Evolutionary conservation across 306 rosid species (phyloP).

Genomic region (Castanea mollissima): DNA sequence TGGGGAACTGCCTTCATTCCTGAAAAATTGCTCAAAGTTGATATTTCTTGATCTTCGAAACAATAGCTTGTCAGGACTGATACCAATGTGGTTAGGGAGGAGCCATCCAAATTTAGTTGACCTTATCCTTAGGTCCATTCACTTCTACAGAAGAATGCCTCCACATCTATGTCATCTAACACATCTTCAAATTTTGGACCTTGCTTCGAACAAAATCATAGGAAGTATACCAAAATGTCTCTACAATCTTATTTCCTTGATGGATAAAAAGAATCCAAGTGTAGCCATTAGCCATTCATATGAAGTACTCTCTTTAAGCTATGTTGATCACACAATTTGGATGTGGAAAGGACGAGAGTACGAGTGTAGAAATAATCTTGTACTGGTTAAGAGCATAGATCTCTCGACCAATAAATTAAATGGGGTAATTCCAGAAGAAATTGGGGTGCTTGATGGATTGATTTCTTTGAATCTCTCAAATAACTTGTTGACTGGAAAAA

Average conservation of each 20-base stretch:
- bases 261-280: no score
- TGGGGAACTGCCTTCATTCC: neutral
- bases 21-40: neutral
- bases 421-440: neutral
- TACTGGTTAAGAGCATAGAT: constrained; percentile 1
- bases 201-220: neutral
- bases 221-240: neutral
- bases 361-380: neutral
- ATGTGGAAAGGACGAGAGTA: constrained; percentile 2
- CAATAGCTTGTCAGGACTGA: neutral
- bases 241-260: neutral
- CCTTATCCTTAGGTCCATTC: neutral
- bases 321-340: neutral
- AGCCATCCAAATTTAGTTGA: neutral
- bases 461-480: no score
- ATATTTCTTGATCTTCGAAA: neutral
- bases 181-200: neutral
- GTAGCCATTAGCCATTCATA: neutral
- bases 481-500: no score
- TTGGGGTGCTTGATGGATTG: constrained; percentile 3
- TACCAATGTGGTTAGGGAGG: no score
- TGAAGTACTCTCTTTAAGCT: neutral
- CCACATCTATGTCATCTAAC: neutral
- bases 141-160: neutral
- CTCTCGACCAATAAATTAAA: constrained; percentile 4